Evolutionary conservation across 192 early-diverging fungal genomes (phyloP).

Genomic region (Paraglomus brasilianum): DNA sequence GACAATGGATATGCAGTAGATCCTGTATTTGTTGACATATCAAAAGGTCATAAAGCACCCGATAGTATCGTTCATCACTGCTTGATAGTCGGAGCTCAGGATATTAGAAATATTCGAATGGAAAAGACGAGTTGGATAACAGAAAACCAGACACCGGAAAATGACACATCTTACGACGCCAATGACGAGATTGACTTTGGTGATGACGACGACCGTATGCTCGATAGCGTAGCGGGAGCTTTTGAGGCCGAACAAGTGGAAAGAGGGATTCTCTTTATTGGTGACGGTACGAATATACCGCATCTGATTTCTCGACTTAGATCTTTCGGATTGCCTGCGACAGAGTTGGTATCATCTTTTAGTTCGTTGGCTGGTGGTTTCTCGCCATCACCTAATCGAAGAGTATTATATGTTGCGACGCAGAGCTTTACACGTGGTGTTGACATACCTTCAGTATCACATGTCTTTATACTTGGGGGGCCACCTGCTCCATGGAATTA

Average conservation of each 20-base stretch:
- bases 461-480: conserved; percentile 83
- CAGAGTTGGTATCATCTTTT: conserved; percentile 41
- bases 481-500: conserved; percentile 69
- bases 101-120: conserved; percentile 45
- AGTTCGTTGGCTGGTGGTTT: background rate
- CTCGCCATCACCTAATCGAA: background rate
- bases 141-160: conserved; percentile 28
- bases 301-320: conserved; percentile 36
- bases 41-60: conserved; percentile 38
- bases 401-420: conserved; percentile 58
- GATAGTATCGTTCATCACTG: conserved; percentile 53
- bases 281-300: conserved; percentile 37
- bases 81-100: conserved; percentile 43
- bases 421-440: conserved; percentile 81
- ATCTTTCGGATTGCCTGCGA: conserved; percentile 35
- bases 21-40: conserved; percentile 61
- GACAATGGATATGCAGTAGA: conserved; percentile 48
- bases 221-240: conserved; percentile 46
- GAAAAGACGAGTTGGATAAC: conserved; percentile 27
- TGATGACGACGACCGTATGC: conserved; percentile 51
- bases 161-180: background rate
- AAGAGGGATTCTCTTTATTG: conserved; percentile 49
- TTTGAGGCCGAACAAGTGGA: conserved; percentile 46
- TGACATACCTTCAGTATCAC: conserved; percentile 74
- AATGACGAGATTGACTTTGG: conserved; percentile 37